Conservation (phyloP, 352 stramenopile species). For the Elongisporangium prolatum region DNA sequence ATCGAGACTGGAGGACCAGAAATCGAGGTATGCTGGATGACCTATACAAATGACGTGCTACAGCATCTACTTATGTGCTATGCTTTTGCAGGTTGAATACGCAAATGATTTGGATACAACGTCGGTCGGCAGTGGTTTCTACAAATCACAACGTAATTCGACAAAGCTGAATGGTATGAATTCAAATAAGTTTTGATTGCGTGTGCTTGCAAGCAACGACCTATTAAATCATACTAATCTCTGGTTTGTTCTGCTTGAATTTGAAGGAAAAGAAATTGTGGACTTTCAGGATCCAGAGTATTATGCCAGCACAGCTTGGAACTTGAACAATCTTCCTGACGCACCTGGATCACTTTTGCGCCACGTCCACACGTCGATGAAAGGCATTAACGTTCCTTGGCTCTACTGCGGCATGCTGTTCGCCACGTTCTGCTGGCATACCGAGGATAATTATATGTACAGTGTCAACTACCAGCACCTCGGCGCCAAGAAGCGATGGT, state of each 20-base stretch:
- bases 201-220: background rate
- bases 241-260: background rate
- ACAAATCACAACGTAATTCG: background rate
- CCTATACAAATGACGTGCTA: background rate
- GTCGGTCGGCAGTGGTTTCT: constrained; percentile 79
- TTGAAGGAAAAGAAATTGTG: constrained; percentile 27
- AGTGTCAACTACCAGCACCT: constrained; percentile 98
- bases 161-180: constrained; percentile 24
- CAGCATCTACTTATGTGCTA: background rate
- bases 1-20: constrained; percentile 49
- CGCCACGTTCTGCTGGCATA: constrained; percentile 98
- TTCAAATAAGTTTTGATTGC: background rate
- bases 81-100: constrained; percentile 71
- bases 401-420: constrained; percentile 99
- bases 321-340: constrained; percentile 97
- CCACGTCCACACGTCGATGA: constrained; percentile 93
- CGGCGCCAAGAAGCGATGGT: constrained; percentile 97
- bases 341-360: constrained; percentile 90
- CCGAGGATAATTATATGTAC: constrained; percentile 99
- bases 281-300: constrained; percentile 59
- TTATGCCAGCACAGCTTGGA: constrained; percentile 91
- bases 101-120: constrained; percentile 88
- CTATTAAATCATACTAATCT: constrained; percentile 1
- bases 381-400: constrained; percentile 98
- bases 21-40: constrained; percentile 16